phyloP scores from a whole-genome alignment of 768 basidiomycete species.

The Neoboletus magnificus region DNA sequence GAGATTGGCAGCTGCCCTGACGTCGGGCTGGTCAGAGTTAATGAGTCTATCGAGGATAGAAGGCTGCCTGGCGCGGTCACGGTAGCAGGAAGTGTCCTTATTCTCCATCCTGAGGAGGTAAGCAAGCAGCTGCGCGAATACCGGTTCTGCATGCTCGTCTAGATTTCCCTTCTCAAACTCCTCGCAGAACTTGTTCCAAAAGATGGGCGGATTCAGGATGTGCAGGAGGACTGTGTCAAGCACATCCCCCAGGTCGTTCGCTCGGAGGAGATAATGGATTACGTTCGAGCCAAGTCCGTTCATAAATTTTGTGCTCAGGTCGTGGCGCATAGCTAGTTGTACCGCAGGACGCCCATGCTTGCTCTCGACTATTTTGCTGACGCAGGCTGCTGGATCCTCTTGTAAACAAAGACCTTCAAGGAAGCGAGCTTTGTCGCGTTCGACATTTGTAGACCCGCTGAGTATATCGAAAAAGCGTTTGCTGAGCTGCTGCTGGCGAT shows the following conservation, averaged over 20 bases:
- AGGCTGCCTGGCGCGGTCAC: conserved; percentile 34
- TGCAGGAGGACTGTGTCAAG: conserved; percentile 37
- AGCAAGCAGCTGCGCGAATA: conserved; percentile 49
- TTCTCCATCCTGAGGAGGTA: conserved; percentile 43
- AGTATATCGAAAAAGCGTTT: conserved; percentile 37
- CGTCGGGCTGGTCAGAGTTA: conserved; percentile 22
- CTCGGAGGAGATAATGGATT: conserved; percentile 37
- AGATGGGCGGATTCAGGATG: conserved; percentile 50
- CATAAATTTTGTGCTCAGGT: conserved; percentile 38
- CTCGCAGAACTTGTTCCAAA: conserved; percentile 41
- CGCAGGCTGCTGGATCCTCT: conserved; percentile 36
- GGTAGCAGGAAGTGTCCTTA: conserved; percentile 35
- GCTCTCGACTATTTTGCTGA: conserved; percentile 37
- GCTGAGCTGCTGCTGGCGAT: conserved; percentile 27
- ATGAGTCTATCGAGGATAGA: conserved; percentile 27
- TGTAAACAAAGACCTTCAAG: conserved; percentile 45
- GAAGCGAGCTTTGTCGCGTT: conserved; percentile 34
- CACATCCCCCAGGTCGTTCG: conserved; percentile 37
- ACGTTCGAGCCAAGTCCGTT: conserved; percentile 40
- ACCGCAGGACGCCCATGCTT: conserved; percentile 36
- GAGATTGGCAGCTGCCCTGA: conserved; percentile 33
- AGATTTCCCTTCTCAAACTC: conserved; percentile 37
- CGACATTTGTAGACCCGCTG: conserved; percentile 26
- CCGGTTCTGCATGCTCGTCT: conserved; percentile 32
- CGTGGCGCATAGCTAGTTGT: conserved; percentile 40